A percentile compares a stretch with the other conserved stretches of the same genome.
Conservation (phyloP, 495 filamentous ascomycete species). For the Rusavskia elegans region DNA sequence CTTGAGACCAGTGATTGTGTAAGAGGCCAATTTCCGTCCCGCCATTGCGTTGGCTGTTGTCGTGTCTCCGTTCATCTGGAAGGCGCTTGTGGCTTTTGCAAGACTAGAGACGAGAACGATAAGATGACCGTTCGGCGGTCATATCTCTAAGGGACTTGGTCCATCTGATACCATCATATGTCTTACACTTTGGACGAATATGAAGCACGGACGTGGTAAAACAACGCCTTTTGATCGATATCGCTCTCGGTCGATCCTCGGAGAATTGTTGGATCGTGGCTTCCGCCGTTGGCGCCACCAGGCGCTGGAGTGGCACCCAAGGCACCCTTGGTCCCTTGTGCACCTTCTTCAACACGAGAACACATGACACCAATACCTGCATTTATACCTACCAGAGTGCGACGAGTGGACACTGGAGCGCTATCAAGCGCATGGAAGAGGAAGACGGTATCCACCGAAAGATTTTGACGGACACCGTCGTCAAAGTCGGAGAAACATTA, state of each 20-base stretch:
- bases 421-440: slow-evolving; percentile 6
- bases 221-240: no score
- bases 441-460: not conserved
- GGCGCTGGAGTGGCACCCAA: no score
- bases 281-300: not conserved
- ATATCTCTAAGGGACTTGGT: no score
- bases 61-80: slow-evolving; percentile 4
- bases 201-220: no score
- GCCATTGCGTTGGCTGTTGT: not conserved
- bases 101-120: not conserved
- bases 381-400: not conserved
- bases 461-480: slow-evolving; percentile 1
- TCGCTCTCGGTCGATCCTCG: no score
- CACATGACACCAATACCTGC: no score
- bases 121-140: not conserved
- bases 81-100: slow-evolving; percentile 1
- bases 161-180: no score
- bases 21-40: slow-evolving; percentile 14
- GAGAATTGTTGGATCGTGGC: not conserved
- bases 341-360: no score
- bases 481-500: not conserved
- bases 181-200: no score
- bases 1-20: slow-evolving; percentile 58
- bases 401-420: not conserved
- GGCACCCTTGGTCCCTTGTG: no score